These are phyloP conservation scores for Tylopilus vinaceipallidus DNA, from an alignment of 768 basidiomycete genomes.

Conservation along the genomic window DNA sequence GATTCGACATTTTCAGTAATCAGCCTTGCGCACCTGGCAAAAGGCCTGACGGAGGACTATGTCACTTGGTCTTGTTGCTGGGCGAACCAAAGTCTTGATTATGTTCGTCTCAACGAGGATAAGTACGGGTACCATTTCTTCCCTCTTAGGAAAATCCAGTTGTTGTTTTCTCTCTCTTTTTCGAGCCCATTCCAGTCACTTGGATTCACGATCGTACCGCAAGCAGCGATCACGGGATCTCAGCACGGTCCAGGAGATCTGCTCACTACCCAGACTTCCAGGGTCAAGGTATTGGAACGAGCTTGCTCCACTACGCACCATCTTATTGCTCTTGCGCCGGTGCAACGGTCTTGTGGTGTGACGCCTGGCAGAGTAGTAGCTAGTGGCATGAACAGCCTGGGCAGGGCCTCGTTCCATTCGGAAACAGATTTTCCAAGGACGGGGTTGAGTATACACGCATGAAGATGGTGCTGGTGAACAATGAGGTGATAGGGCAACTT, in stretches of 20 bases:
- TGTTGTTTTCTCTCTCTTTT: conserved; percentile 58
- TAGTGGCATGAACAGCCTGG: conserved; percentile 54
- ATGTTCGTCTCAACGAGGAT: conserved; percentile 55
- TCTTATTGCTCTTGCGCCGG: conserved; percentile 41
- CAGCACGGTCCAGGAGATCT: conserved; percentile 59
- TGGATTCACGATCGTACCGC: conserved; percentile 3
- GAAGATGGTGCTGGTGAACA: conserved; percentile 35
- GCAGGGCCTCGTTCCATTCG: conserved; percentile 51
- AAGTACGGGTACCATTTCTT: conserved; percentile 46
- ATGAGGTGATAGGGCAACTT: background rate
- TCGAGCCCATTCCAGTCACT: conserved; percentile 35
- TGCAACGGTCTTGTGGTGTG: conserved; percentile 53
- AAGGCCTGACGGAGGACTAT: conserved; percentile 48
- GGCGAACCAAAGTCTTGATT: conserved; percentile 43
- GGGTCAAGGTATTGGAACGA: conserved; percentile 51
- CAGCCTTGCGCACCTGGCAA: conserved; percentile 19
- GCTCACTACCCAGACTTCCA: conserved; percentile 53
- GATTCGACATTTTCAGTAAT: conserved; percentile 7
- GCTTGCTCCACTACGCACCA: conserved; percentile 41
- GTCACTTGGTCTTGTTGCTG: conserved; percentile 60
- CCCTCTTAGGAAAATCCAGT: conserved; percentile 36
- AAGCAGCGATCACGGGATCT: conserved; percentile 3
- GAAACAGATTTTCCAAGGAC: conserved; percentile 51
- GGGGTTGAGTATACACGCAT: conserved; percentile 56
- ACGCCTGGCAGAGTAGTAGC: conserved; percentile 45